A percentile compares a stretch with the other conserved stretches of the same genome.
These are phyloP conservation scores for Stellera chamaejasme DNA, from an alignment of 345 rosid genomes.

Conservation along the genomic window DNA sequence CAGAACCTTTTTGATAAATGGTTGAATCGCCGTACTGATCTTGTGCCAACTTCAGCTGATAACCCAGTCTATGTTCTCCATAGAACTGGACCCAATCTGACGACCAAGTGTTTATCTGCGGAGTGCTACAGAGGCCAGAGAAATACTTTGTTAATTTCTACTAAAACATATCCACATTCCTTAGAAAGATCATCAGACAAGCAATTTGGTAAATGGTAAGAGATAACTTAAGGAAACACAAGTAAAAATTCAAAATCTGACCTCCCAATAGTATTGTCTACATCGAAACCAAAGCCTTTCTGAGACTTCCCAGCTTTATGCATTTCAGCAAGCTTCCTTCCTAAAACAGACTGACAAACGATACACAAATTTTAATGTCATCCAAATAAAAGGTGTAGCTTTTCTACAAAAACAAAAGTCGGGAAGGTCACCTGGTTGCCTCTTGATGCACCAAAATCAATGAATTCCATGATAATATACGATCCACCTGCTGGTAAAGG, in stretches of 20 bases:
- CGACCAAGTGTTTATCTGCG: constrained; percentile 85
- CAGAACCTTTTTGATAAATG: constrained; percentile 66
- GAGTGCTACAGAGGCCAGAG: constrained; percentile 46
- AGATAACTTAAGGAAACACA: constrained; percentile 1
- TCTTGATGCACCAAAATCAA: constrained; percentile 73
- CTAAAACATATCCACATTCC: not conserved
- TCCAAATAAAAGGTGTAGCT: constrained; percentile 2
- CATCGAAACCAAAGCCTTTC: constrained; percentile 85
- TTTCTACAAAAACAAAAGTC: constrained; percentile 7
- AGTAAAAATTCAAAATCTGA: constrained; percentile 10
- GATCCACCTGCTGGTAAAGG: constrained; percentile 73
- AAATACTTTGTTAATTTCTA: constrained; percentile 8
- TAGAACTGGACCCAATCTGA: constrained; percentile 84
- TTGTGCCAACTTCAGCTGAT: constrained; percentile 67
- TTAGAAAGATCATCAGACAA: not conserved
- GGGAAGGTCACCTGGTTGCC: constrained; percentile 59
- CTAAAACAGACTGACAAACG: constrained; percentile 54
- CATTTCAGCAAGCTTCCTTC: constrained; percentile 93
- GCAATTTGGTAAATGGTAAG: not conserved
- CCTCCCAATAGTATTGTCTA: constrained; percentile 96
- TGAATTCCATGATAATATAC: constrained; percentile 81
- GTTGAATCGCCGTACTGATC: constrained; percentile 68
- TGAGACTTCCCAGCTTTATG: constrained; percentile 78
- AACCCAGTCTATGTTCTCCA: constrained; percentile 79
- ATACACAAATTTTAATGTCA: constrained; percentile 14